These are phyloP conservation scores for Vachellia pachyceras DNA, from an alignment of 306 rosid species.

Conservation along the genomic window DNA sequence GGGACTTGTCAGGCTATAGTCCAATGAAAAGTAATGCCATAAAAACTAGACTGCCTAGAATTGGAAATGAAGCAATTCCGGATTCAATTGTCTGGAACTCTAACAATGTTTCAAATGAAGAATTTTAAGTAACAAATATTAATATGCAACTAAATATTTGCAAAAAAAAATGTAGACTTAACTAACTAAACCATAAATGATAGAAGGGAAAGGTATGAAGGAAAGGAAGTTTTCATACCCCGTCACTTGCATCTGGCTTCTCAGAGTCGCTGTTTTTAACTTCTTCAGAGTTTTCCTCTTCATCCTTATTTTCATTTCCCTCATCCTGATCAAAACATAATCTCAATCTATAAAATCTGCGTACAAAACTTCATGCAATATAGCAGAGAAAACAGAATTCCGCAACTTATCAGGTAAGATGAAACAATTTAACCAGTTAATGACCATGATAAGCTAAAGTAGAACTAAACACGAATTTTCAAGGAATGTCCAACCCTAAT, in stretches of 20 bases:
- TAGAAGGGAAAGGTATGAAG: background rate
- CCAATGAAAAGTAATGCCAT: background rate
- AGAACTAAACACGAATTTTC: too few species aligned
- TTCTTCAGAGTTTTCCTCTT: constrained; percentile 48
- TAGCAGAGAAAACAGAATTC: constrained; percentile 21
- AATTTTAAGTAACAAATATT: too few species aligned
- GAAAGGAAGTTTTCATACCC: constrained; percentile 43
- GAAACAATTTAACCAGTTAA: too few species aligned
- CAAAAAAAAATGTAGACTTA: background rate
- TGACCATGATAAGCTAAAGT: background rate
- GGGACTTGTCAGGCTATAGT: background rate
- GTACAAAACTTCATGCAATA: background rate
- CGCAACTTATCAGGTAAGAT: constrained; percentile 17
- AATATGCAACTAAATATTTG: background rate
- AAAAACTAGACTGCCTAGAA: background rate
- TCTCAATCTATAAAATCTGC: constrained; percentile 8
- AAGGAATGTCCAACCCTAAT: too few species aligned
- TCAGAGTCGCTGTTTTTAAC: constrained; percentile 48
- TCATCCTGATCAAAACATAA: constrained; percentile 41
- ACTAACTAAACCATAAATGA: background rate
- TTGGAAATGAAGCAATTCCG: background rate
- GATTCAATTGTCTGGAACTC: background rate
- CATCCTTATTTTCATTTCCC: constrained; percentile 34
- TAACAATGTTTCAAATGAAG: background rate
- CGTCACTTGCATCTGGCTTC: constrained; percentile 44